Evolutionary conservation across 2,329 filamentous ascomycete species (phyloP), one percentile per base, ranked within the genome.

Genomic region (Diaporthe citri): DNA sequence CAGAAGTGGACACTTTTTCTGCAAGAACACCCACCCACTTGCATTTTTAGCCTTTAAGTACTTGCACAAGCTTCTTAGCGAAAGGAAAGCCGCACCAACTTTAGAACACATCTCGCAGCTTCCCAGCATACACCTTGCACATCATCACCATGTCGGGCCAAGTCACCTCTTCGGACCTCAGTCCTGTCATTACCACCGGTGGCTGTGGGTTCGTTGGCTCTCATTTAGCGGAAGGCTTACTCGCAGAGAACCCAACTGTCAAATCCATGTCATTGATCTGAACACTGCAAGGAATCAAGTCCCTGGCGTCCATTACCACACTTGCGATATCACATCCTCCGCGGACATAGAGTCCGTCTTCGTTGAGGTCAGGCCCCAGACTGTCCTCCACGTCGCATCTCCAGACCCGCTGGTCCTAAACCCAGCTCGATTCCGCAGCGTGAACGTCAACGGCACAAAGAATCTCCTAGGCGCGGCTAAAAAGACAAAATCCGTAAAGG

Each of bases 181-280:
- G 77, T 36, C 74, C 77, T 46, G 71, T 75, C 41, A 60, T 78
- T 25, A 72, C 77, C 46, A 78, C 77, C 3, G 77, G 77, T 28
- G 77, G 73, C 17, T 77, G 77, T 59, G 77, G 77, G 41, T 78
- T 78, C 73, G 73, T 77, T 36, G 77, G 76, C 39, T 77, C 71
- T 52, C 77, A 78, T 64, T 48, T 77, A 28, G 75, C 71, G 31
- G 64, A 67, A 25, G 75, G 66, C 46, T 43, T 78, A 8, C 76
- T 76, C 56, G 73, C 67, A 39, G 56, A 71, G 34, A 64, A 75
- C 71, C 77, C 12, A 59, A 56, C 10, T 73, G 56, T 56, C 25
- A 51, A 28, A 73, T 77, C 41, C 71, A 77, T 64, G 74, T 76
- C 64, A 57, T 78, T 25, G 77, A 77, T 46, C 25, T 76, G 34